Evolutionary conservation across 441 rosid genomes (phyloP), one percentile per base, ranked within the genome.

Genomic region (Cnidoscolus chayamansa): DNA sequence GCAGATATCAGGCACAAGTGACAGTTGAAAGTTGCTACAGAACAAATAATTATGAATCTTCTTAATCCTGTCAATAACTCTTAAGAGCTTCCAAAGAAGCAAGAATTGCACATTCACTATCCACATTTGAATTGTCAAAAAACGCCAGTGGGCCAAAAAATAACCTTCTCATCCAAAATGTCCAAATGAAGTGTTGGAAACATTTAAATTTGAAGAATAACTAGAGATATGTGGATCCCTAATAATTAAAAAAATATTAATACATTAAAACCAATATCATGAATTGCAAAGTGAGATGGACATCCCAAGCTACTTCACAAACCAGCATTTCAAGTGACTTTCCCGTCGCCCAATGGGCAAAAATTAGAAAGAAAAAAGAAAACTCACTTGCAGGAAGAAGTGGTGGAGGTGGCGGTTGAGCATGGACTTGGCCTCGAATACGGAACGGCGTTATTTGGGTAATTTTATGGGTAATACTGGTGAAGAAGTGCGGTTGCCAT

Each of bases 401-500:
- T 40, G 85, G 88, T 37, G 88, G 89, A 53, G 87, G 87, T 2
- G 89, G 87, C 17, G 86, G 76, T 25, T 20, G 86, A 25, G 75
- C 71, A 10, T 74, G 54, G 47, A 78, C 77, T 17, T 80, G 83
- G 9, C 86, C 74, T 7, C 70, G 80, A 9, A 86, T 72, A 75
- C 69, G 45, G 37, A 72, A 63, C 17, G 75, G 75, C 20, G 87
- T 69, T 63, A 81, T 71, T 76, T 77, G 82, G 0, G 87, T 77
- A 70, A 89, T 68, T 74, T 79, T 84, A 74, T 77, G 81, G 72
- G 89, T 81, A 2, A 90, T 45, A 73, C 82, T 81, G 76, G 87
- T 74, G 55, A 92, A 67, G 81, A 92, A 78, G 64, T 81, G 85
- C 2, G 93, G 84, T 63, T 79, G 93, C 99, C 99, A 94, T 63